phyloP scores from a whole-genome alignment of 2,329 filamentous ascomycete genomes.

The Penicillium frequentans region DNA sequence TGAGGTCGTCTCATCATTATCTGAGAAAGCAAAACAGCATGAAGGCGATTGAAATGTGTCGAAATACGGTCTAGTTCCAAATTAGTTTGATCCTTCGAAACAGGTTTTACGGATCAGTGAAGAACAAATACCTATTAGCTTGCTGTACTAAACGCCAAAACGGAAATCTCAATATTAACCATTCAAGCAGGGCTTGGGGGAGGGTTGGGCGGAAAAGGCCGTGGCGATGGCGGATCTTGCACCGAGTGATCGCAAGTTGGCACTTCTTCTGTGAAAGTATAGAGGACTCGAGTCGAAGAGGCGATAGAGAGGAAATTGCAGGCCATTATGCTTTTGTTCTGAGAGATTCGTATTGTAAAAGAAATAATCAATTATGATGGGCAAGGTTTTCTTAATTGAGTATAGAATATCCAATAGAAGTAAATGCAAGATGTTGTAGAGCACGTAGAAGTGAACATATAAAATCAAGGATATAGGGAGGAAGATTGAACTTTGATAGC shows the following conservation, averaged over 20 bases:
- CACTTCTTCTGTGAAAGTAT: conserved; percentile 4
- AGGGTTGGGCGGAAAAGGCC: conserved; percentile 40
- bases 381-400: neutral
- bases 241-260: conserved; percentile 21
- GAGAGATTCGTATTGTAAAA: neutral
- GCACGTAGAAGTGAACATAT: neutral
- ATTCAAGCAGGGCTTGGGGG: conserved; percentile 40
- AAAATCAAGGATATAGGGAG: neutral
- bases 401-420: neutral
- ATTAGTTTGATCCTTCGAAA: neutral
- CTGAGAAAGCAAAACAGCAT: neutral
- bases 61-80: neutral
- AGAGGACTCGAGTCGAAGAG: neutral
- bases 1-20: neutral
- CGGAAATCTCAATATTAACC: neutral
- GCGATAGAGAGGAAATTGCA: neutral
- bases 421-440: neutral
- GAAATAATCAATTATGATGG: neutral
- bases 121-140: conserved; percentile 12
- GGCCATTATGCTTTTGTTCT: conserved; percentile 5
- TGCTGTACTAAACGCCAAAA: conserved; percentile 15
- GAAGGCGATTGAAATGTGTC: neutral
- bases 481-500: neutral
- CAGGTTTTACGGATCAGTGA: neutral
- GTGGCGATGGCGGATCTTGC: conserved; percentile 26